Base-by-base conservation (phyloP, 2,329 filamentous ascomycete species). In the Sarocladium oryzae region DNA sequence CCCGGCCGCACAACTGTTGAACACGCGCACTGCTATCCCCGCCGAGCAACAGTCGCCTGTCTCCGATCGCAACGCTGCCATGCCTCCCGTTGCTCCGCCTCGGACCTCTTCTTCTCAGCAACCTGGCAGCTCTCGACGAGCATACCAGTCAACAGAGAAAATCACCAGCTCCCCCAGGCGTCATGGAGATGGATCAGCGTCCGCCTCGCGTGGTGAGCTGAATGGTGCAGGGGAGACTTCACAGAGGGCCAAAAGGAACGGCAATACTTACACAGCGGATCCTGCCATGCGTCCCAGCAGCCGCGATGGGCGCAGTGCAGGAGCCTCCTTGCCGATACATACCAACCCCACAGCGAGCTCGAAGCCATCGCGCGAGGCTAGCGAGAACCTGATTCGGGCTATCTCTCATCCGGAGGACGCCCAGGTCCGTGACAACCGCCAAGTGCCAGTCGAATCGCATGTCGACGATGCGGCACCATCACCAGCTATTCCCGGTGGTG, bases 301-400 rank as follows among this genome's bases (percentile, higher is more conserved):
- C 51, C 68, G 69, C 51, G 73, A 77, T 26, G 62, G 66, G 51
- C 68, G 69, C 48, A 50, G 64, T 54, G 55, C 62, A 13, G 59
- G 68, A 2, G 67, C 69, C 5, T 62, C 66, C 5, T 66, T 78
- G 53, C 73, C 77, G 11, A 68, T 76, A 49, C 73, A 76, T 51
- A 66, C 67, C 45, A 69, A 70, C 53, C 67, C 63, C 54, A 69
- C 54, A 57, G 66, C 69, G 33, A 67, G 76, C 43, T 75, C 77
- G 16, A 78, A 76, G 37, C 75, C 87, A 11, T 81, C 84, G 13
- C 82, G 86, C 53, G 88, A 95, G 65, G 83, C 87, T 52, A 91
- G 86, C 67, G 83, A 90, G 52, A 83, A 89, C 28, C 78, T 95
- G 56, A 88, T 87, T 64, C 81, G 86, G 55, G 81, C 91, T 56